A percentile compares a stretch with the other conserved stretches of the same genome.
phyloP scores from a whole-genome alignment of 139 green algal genomes.

The Micromonas pusilla region DNA sequence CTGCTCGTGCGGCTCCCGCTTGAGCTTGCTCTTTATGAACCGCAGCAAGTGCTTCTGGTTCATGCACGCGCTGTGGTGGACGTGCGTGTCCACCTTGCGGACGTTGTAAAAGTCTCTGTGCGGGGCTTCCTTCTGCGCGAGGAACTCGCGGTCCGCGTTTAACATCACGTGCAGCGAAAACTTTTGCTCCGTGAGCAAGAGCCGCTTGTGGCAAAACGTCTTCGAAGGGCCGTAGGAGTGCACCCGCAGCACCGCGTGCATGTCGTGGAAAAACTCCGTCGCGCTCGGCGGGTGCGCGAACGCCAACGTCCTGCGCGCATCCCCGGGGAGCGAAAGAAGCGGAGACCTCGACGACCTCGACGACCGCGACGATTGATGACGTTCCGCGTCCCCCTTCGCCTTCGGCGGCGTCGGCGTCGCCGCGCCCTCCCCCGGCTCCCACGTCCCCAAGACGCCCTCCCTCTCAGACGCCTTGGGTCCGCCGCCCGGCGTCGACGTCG shows the following conservation, averaged over 20 bases:
- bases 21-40: conserved; percentile 97
- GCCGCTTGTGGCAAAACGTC: conserved; percentile 84
- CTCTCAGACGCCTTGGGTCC: too few species aligned
- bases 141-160: conserved; percentile 96
- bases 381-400: background rate
- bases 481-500: conserved; percentile 13
- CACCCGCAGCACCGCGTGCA: conserved; percentile 68
- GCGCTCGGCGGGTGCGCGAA: conserved; percentile 58
- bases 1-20: conserved; percentile 94
- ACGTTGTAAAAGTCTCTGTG: conserved; percentile 99
- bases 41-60: conserved; percentile 99
- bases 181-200: conserved; percentile 96
- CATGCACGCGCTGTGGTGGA: conserved; percentile 98
- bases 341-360: background rate
- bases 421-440: background rate
- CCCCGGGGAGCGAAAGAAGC: background rate
- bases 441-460: too few species aligned
- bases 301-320: background rate
- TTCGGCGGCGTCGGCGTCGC: background rate
- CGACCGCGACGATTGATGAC: background rate
- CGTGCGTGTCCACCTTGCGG: conserved; percentile 96
- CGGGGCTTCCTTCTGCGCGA: conserved; percentile 90
- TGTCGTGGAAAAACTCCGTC: conserved; percentile 88
- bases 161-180: conserved; percentile 97
- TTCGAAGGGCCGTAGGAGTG: conserved; percentile 68